Evolutionary conservation across 257 asterid genomes (phyloP).

Genomic region (Phtheirospermum japonicum): DNA sequence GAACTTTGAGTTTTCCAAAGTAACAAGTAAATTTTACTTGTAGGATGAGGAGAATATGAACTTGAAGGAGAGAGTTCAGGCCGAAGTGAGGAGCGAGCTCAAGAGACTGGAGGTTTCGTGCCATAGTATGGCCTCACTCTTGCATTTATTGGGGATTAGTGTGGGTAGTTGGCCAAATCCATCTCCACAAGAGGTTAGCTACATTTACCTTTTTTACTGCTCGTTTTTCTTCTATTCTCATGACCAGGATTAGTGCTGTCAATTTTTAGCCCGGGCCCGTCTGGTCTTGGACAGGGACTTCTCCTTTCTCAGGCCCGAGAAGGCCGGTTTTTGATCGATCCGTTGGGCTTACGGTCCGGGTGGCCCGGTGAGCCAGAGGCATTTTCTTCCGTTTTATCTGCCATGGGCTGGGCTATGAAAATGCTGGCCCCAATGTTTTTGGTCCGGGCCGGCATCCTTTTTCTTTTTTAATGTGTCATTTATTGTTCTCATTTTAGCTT

Average conservation of each 20-base stretch:
- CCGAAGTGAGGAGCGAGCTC: conserved; percentile 61
- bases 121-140: conserved; percentile 64
- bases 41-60: conserved; percentile 90
- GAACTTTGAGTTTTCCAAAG: background rate
- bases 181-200: conserved; percentile 57
- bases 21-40: conserved; percentile 19
- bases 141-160: conserved; percentile 56
- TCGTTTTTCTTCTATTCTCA: background rate
- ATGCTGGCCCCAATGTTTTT: too few relatives aligned
- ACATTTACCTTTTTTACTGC: conserved; percentile 5
- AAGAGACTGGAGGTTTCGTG: conserved; percentile 53
- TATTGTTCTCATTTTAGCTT: background rate
- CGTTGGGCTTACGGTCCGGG: too few relatives aligned
- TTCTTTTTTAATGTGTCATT: background rate
- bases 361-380: too few relatives aligned
- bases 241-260: too few relatives aligned
- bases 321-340: too few relatives aligned
- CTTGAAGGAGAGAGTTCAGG: conserved; percentile 73
- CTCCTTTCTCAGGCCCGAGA: too few relatives aligned
- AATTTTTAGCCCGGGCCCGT: too few relatives aligned
- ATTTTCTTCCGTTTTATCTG: too few relatives aligned
- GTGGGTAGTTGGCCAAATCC: conserved; percentile 55
- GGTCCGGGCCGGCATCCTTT: too few relatives aligned
- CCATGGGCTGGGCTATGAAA: too few relatives aligned
- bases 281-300: too few relatives aligned